Evolutionary conservation across 768 basidiomycete genomes (phyloP).

Genomic region (Xerocomellus amylosporus): DNA sequence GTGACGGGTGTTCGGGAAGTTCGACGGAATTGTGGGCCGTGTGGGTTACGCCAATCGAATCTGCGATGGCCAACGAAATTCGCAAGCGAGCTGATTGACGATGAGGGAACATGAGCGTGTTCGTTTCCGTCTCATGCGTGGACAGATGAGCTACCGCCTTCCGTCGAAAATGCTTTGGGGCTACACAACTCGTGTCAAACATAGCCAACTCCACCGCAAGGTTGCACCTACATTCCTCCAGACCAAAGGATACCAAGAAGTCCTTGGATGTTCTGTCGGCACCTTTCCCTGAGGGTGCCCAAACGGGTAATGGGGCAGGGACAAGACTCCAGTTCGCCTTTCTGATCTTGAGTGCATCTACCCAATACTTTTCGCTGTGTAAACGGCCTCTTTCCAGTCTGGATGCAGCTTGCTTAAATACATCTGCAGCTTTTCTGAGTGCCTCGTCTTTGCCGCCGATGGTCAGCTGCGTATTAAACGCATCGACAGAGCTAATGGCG

Average conservation of each 20-base stretch:
- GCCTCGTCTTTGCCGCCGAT: conserved; percentile 82
- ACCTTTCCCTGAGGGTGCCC: conserved; percentile 69
- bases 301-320: conserved; percentile 73
- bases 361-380: conserved; percentile 74
- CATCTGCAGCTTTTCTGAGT: conserved; percentile 64
- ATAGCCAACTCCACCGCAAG: not conserved
- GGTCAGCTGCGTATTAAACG: conserved; percentile 68
- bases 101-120: conserved; percentile 57
- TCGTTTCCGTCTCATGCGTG: conserved; percentile 41
- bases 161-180: conserved; percentile 59
- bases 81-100: conserved; percentile 63
- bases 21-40: conserved; percentile 39
- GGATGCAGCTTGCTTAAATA: conserved; percentile 68
- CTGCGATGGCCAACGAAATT: conserved; percentile 47
- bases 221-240: conserved; percentile 72
- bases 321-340: conserved; percentile 77
- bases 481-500: conserved; percentile 62
- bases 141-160: conserved; percentile 70
- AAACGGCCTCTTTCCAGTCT: conserved; percentile 62
- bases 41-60: conserved; percentile 31
- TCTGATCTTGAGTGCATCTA: conserved; percentile 74
- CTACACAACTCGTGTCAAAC: conserved; percentile 37
- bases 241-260: conserved; percentile 73
- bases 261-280: conserved; percentile 80
- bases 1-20: conserved; percentile 31